Conservation (phyloP, 1,284 basidiomycete species). For the Boletus semigastroideus region DNA sequence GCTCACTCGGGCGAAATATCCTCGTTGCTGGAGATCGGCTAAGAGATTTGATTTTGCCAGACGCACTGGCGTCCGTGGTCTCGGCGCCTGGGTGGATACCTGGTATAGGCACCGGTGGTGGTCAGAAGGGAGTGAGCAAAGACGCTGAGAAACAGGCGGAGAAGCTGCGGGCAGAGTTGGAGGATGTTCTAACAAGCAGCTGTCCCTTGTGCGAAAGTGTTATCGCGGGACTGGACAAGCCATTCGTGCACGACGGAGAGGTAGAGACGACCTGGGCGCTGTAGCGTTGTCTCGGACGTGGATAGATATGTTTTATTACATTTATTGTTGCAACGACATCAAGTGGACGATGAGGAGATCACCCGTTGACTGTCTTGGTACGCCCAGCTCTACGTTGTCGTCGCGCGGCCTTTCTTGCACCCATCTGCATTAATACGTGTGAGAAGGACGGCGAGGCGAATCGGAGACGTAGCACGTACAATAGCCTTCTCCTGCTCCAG, state of each 20-base stretch:
- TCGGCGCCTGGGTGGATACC: conserved; percentile 68
- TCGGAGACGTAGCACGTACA: conserved; percentile 37
- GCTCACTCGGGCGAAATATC: conserved; percentile 75
- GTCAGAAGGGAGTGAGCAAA: conserved; percentile 48
- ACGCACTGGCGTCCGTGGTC: conserved; percentile 77
- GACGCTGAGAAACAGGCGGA: conserved; percentile 63
- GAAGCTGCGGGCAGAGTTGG: conserved; percentile 76
- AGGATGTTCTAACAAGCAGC: conserved; percentile 81
- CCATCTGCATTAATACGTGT: conserved; percentile 60
- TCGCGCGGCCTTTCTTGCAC: conserved; percentile 70
- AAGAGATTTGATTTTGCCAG: conserved; percentile 88
- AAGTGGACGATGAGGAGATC: conserved; percentile 16
- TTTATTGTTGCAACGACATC: not conserved
- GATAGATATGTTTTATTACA: conserved; percentile 4
- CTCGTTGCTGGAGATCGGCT: conserved; percentile 87
- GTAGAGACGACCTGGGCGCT: conserved; percentile 80
- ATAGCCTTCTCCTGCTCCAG: conserved; percentile 73
- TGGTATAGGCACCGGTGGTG: conserved; percentile 49
- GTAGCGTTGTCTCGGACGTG: conserved; percentile 35
- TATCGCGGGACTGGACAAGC: conserved; percentile 80
- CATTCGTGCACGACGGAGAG: conserved; percentile 83
- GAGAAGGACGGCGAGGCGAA: conserved; percentile 5
- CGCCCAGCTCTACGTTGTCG: conserved; percentile 68
- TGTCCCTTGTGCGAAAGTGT: conserved; percentile 93
- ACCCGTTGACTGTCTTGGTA: conserved; percentile 76